Conservation (phyloP, 805 yeast genomes). For the Spathaspora arborariae region DNA sequence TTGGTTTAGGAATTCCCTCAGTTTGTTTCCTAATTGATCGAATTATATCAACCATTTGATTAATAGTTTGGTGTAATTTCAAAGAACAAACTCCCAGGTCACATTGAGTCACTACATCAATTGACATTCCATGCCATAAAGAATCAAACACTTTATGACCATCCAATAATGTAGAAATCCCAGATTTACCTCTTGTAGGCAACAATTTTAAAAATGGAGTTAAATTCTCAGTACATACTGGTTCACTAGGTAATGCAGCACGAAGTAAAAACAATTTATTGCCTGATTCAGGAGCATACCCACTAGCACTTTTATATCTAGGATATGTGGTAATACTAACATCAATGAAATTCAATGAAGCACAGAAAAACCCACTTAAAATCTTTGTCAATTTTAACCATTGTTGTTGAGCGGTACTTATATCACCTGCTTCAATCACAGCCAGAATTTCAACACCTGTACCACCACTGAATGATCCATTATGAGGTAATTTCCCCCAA, state of each 20-base stretch:
- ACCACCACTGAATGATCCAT: conserved; percentile 80
- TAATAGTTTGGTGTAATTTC: conserved; percentile 61
- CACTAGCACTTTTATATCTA: conserved; percentile 26
- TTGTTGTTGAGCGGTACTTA: conserved; percentile 50
- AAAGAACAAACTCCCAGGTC: conserved; percentile 41
- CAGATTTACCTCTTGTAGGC: conserved; percentile 90
- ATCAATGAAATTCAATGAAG: conserved; percentile 87
- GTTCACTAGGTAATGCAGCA: conserved; percentile 91
- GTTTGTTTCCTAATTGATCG: conserved; percentile 58
- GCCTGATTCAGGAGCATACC: conserved; percentile 17
- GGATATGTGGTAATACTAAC: conserved; percentile 67
- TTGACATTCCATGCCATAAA: conserved; percentile 90
- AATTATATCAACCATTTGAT: conserved; percentile 68
- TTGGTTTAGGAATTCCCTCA: conserved; percentile 72
- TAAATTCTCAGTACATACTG: conserved; percentile 93
- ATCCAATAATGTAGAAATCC: conserved; percentile 77
- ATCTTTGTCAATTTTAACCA: conserved; percentile 76
- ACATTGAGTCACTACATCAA: conserved; percentile 67
- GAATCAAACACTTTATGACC: conserved; percentile 91
- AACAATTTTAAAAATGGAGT: conserved; percentile 88
- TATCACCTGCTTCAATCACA: conserved; percentile 58
- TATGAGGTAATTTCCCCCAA: conserved; percentile 79
- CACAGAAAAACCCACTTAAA: conserved; percentile 90
- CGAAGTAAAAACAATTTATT: conserved; percentile 56
- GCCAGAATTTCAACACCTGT: conserved; percentile 96